phyloP scores from a whole-genome alignment of 2,329 filamentous ascomycete species.

The Fusarium paranaense region DNA sequence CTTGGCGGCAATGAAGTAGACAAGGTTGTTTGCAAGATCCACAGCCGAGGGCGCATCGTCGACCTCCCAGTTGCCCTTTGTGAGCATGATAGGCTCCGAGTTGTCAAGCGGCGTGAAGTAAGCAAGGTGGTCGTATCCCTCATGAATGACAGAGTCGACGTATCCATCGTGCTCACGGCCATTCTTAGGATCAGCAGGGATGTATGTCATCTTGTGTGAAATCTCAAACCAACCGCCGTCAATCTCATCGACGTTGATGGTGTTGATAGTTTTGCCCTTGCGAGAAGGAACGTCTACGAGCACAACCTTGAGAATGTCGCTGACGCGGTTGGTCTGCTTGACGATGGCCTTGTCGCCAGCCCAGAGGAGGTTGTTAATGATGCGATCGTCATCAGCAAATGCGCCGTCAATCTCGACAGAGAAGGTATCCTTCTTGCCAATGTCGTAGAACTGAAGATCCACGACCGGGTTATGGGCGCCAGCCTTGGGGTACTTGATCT shows the following conservation, averaged over 20 bases:
- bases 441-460: slow-evolving; percentile 88
- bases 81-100: slow-evolving; percentile 84
- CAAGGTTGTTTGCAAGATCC: slow-evolving; percentile 84
- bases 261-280: slow-evolving; percentile 81
- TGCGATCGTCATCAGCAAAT: slow-evolving; percentile 82
- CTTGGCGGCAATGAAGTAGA: slow-evolving; percentile 91
- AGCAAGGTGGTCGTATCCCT: slow-evolving; percentile 89
- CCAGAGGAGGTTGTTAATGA: slow-evolving; percentile 96
- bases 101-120: slow-evolving; percentile 93
- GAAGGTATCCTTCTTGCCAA: slow-evolving; percentile 81
- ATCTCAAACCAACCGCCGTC: slow-evolving; percentile 99
- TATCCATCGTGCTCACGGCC: slow-evolving; percentile 88
- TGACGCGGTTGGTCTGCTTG: slow-evolving; percentile 93
- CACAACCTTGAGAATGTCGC: slow-evolving; percentile 88
- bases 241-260: slow-evolving; percentile 81
- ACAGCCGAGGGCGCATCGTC: slow-evolving; percentile 85
- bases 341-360: slow-evolving; percentile 86
- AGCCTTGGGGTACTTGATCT: slow-evolving; percentile 98
- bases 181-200: slow-evolving; percentile 83
- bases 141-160: slow-evolving; percentile 87
- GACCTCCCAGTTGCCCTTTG: slow-evolving; percentile 92
- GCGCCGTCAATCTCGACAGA: slow-evolving; percentile 80
- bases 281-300: slow-evolving; percentile 82
- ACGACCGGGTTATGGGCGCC: slow-evolving; percentile 94
- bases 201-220: slow-evolving; percentile 84